phyloP scores from a whole-genome alignment of 2,329 filamentous ascomycete species.

The Aspergillus puulaauensis region DNA sequence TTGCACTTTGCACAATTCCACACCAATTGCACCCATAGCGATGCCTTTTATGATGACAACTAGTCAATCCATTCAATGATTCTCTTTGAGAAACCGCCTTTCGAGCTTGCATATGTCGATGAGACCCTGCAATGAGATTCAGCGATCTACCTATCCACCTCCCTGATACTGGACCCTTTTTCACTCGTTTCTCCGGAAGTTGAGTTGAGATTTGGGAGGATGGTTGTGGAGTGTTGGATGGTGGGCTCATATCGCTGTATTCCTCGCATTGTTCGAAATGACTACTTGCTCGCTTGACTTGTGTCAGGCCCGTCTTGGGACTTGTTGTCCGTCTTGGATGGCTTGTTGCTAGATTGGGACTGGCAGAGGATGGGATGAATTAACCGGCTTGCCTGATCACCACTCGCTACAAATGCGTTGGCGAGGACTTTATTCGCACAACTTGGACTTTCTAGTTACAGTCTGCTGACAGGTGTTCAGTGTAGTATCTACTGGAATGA shows the following conservation, averaged over 20 bases:
- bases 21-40: conserved; percentile 8
- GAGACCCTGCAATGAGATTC: conserved; percentile 18
- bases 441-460: neutral
- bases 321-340: conserved; percentile 40
- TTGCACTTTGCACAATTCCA: conserved; percentile 17
- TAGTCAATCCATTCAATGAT: conserved; percentile 65
- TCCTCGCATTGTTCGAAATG: conserved; percentile 18
- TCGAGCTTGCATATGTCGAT: conserved; percentile 28
- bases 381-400: conserved; percentile 43
- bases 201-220: conserved; percentile 34
- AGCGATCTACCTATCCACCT: conserved; percentile 33
- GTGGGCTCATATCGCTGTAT: conserved; percentile 27
- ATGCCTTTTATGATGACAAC: conserved; percentile 54
- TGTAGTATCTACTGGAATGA: neutral
- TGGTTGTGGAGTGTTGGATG: conserved; percentile 43
- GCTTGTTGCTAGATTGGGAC: conserved; percentile 26
- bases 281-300: conserved; percentile 33
- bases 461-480: conserved; percentile 1
- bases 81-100: conserved; percentile 41
- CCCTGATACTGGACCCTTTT: conserved; percentile 47
- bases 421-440: conserved; percentile 2
- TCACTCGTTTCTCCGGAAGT: conserved; percentile 14
- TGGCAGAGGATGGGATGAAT: conserved; percentile 46
- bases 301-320: conserved; percentile 30
- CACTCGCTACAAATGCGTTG: conserved; percentile 5